Evolutionary conservation across 192 early-diverging fungal genomes (phyloP).

Genomic region (Allomyces macrogynus): DNA sequence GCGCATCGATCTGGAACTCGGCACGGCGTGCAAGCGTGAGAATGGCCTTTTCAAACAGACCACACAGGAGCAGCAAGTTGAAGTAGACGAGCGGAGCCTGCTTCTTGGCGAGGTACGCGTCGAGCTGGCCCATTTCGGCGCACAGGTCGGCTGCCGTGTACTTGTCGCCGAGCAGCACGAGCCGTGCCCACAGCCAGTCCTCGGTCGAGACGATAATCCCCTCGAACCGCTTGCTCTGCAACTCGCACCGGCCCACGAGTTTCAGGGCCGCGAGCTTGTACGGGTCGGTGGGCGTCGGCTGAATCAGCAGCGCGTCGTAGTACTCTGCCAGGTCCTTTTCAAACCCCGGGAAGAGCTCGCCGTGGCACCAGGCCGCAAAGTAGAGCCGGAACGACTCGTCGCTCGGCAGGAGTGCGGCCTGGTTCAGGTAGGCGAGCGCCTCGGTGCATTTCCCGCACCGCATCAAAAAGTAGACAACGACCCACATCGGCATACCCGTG

Average conservation of each 20-base stretch:
- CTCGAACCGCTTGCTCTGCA: conserved; percentile 35
- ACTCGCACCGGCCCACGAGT: conserved; percentile 75
- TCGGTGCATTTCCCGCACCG: neutral
- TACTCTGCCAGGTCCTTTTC: too few species aligned
- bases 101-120: too few species aligned
- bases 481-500: neutral
- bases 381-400: too few species aligned
- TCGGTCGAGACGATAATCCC: conserved; percentile 50
- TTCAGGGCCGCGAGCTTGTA: conserved; percentile 74
- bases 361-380: too few species aligned
- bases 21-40: conserved; percentile 45
- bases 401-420: too few species aligned
- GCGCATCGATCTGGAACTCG: conserved; percentile 46
- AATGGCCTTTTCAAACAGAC: conserved; percentile 29
- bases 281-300: too few species aligned
- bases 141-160: too few species aligned
- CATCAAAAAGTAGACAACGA: neutral
- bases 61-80: too few species aligned
- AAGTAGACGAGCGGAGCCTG: too few species aligned
- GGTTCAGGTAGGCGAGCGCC: neutral
- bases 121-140: too few species aligned
- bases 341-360: too few species aligned
- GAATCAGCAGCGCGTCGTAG: too few species aligned
- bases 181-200: conserved; percentile 82
- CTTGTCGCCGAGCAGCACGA: conserved; percentile 23